Percentiles rank a stretch among this genome's conserved stretches.
Evolutionary conservation across 2,329 filamentous ascomycete species (phyloP).

Genomic region (Anisogramma anomala): DNA sequence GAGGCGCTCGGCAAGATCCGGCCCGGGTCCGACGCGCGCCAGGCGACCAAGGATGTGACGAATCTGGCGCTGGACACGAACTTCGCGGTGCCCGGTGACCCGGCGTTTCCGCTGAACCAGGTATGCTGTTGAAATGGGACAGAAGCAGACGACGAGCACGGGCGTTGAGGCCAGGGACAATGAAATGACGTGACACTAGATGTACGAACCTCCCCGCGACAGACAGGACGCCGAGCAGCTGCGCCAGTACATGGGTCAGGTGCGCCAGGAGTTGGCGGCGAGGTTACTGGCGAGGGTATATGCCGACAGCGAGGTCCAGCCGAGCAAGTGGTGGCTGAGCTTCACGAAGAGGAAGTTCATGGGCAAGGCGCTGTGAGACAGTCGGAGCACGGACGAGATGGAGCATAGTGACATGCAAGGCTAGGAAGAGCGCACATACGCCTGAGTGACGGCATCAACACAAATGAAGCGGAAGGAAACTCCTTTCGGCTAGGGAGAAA

Average conservation of each 20-base stretch:
- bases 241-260: slow-evolving; percentile 81
- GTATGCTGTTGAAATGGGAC: too few relatives aligned
- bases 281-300: slow-evolving; percentile 81
- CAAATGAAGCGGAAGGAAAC: too few relatives aligned
- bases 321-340: slow-evolving; percentile 91
- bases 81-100: slow-evolving; percentile 90
- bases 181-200: slow-evolving; percentile 30
- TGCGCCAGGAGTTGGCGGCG: slow-evolving; percentile 79
- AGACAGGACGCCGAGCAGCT: slow-evolving; percentile 82
- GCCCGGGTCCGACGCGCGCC: slow-evolving; percentile 51
- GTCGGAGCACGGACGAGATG: not conserved
- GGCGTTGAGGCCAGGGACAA: too few relatives aligned
- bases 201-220: slow-evolving; percentile 81
- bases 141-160: too few relatives aligned
- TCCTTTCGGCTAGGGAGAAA: too few relatives aligned
- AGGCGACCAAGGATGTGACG: slow-evolving; percentile 63
- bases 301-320: slow-evolving; percentile 59
- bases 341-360: slow-evolving; percentile 99
- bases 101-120: slow-evolving; percentile 87
- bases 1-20: slow-evolving; percentile 84
- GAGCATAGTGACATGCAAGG: not conserved
- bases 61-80: slow-evolving; percentile 85
- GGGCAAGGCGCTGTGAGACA: slow-evolving; percentile 69
- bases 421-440: not conserved
- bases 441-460: too few relatives aligned